phyloP scores from a whole-genome alignment of 495 filamentous ascomycete species.

The Parathielavia hyrcaniae region DNA sequence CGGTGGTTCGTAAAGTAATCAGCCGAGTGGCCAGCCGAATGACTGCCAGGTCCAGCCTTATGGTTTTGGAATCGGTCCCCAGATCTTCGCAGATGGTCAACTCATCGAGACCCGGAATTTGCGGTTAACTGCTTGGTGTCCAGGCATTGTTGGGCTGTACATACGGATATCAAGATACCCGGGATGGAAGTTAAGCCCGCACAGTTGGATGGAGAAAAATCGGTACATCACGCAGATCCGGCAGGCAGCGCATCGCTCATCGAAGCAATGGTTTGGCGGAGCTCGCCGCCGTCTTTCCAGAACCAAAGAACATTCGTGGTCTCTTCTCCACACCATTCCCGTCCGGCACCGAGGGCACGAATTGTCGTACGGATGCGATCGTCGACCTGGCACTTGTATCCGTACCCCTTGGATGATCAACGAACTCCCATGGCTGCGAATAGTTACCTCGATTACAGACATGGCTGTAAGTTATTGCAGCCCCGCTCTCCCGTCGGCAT shows the following conservation, averaged over 20 bases:
- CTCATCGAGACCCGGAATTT: constrained; percentile 3
- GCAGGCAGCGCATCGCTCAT: neutral
- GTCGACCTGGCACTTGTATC: too few relatives aligned
- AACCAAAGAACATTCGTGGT: neutral
- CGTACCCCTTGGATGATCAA: too few relatives aligned
- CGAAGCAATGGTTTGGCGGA: neutral
- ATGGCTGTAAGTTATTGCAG: neutral
- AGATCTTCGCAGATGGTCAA: constrained; percentile 22
- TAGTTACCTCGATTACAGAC: too few relatives aligned
- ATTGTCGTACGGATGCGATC: too few relatives aligned
- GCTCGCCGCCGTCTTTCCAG: neutral
- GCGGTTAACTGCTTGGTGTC: neutral
- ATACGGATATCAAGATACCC: neutral
- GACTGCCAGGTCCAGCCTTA: constrained; percentile 28
- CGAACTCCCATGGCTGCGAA: too few relatives aligned
- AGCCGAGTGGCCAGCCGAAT: constrained; percentile 27
- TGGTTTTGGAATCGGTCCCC: constrained; percentile 18
- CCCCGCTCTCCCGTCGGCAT: constrained; percentile 7
- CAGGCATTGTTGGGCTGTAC: too few relatives aligned
- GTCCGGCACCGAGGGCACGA: neutral
- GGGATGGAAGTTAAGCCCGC: neutral
- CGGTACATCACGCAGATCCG: constrained; percentile 11
- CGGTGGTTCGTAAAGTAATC: constrained; percentile 24
- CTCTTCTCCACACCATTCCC: too few relatives aligned
- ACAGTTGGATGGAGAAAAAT: neutral